These are phyloP conservation scores for Teunomyces atbi DNA, from an alignment of 805 yeast species.

Conservation along the genomic window DNA sequence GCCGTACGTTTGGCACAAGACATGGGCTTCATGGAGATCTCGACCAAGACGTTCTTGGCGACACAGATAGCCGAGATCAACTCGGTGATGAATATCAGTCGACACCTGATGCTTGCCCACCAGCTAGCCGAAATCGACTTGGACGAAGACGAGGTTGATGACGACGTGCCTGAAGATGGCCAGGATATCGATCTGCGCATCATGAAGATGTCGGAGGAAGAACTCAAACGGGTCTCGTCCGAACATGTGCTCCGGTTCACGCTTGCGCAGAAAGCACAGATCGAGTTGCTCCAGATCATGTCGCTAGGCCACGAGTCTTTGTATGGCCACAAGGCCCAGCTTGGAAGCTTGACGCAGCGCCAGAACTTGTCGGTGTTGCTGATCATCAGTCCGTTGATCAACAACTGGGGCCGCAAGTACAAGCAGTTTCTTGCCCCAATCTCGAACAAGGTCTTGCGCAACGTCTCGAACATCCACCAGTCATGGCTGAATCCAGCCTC, in stretches of 20 bases:
- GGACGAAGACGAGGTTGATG: constrained; percentile 42
- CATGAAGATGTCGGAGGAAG: constrained; percentile 34
- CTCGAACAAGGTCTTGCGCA: constrained; percentile 28
- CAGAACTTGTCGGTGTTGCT: constrained; percentile 71
- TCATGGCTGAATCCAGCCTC: constrained; percentile 28
- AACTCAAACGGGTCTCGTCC: constrained; percentile 21
- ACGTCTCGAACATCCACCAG: constrained; percentile 20
- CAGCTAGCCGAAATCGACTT: constrained; percentile 66
- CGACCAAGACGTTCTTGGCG: constrained; percentile 74
- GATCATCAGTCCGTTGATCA: constrained; percentile 72
- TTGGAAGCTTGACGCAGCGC: constrained; percentile 50
- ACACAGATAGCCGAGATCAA: constrained; percentile 82
- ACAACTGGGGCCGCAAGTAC: constrained; percentile 73
- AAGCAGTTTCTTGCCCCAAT: constrained; percentile 49
- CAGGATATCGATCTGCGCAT: constrained; percentile 27
- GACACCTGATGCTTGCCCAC: constrained; percentile 74
- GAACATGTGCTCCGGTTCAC: constrained; percentile 51
- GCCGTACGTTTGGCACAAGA: constrained; percentile 86
- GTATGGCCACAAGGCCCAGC: constrained; percentile 62
- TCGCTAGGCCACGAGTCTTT: constrained; percentile 81
- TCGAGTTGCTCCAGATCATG: constrained; percentile 75
- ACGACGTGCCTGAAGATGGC: constrained; percentile 29
- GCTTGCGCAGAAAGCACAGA: constrained; percentile 65
- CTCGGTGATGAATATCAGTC: constrained; percentile 76
- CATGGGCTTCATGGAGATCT: constrained; percentile 73